Base-by-base conservation (phyloP, 208 protist species). In the Acanthamoeba healyi region DNA sequence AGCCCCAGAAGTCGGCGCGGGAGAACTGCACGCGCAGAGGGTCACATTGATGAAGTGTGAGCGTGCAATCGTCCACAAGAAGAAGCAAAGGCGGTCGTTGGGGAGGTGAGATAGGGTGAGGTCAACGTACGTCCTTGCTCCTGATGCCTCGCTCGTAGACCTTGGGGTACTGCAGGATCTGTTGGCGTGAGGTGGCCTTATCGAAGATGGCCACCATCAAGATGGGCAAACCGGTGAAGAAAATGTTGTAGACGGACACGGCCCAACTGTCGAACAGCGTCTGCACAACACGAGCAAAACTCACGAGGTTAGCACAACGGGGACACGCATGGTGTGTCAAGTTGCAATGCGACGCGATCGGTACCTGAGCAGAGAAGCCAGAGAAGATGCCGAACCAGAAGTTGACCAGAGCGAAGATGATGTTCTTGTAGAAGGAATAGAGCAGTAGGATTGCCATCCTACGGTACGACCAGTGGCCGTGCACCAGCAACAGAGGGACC, bases 321-420 rank as follows among this genome's bases (percentile, higher is more conserved):
- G 97, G 98, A 94, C 97, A 98, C 36, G 92, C 29, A 94, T 98
- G 99, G 56, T 97, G 98, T 90, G 99, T 95, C 94, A 98, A 96
- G 24, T 96, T 92, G 7, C 98, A 89, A 32, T 34, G n/a, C n/a
- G 10, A 65, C 26, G 10, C 6, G 58, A 34, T 34, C 10, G 58
- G 17, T 87, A 88, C 79, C 79, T 88, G 96, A n/a, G 98, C 98
- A 0, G 98, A 99, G 95, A 97, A 99, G 40, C 97, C 98, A 56
- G 87, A 95, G 95, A 97, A 98, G 91, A 98, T 98, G 82, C 94
- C 51, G 63, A 97, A 98, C 58, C 94, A 96, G 42, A 98, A 97
- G 74, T 98, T 97, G 22, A 89, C 87, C 12, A 98, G 72, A 19
- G 94, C 93, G 29, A 98, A 79, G 44, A 63, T 9, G 24, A 97